Evolutionary conservation across 1,284 basidiomycete genomes (phyloP), one percentile per base, ranked within the genome.

Genomic region (Inonotus obliquus): DNA sequence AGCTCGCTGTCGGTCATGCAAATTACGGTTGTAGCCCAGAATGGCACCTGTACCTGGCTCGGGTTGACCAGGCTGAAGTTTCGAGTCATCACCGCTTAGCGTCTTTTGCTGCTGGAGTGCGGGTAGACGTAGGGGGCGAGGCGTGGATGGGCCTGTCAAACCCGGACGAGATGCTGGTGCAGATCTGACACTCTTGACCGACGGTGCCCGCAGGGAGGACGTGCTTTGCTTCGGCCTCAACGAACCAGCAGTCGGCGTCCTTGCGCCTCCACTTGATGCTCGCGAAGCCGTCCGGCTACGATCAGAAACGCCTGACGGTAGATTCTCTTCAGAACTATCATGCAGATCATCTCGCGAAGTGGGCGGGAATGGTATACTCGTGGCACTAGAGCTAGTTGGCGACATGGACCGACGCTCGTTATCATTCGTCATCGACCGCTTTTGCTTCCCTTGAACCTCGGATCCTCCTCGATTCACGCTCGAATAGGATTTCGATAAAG

Each of bases 21-120:
- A 51, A 25, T 77, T 75, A 7, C 76, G 69, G 52, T 78, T 78
- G 60, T 77, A 76, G 2, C 64, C 62, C 57, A 78, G 65, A 21
- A 76, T 61, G 52, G 69, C 67, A 21, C 73, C 73, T 1, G 69
- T 64, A 21, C 1, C 68, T 68, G 66, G 60, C 13, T 63, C 54
- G 19, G 70, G 73, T 59, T 77, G 75, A 4, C 75, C 61, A 4
- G 61, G 61, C 47, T 63, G 61, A 71, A 68, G 52, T 41, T 3
- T 47, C 54, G 51, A 27, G 14, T 39, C 19, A 35, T 47, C 29
- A 21, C 19, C 35, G 10, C 14, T 17, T 25, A n/a, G 19, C 27
- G n/a, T 17, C 32, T 27, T 59, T 51, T 52, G 44, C 48, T 59
- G 56, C 41, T 60, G 59, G 7, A 54, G 57, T 21, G 66, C 59